phyloP scores from a whole-genome alignment of 305 asterid species.

The Fraxinus greggii region DNA sequence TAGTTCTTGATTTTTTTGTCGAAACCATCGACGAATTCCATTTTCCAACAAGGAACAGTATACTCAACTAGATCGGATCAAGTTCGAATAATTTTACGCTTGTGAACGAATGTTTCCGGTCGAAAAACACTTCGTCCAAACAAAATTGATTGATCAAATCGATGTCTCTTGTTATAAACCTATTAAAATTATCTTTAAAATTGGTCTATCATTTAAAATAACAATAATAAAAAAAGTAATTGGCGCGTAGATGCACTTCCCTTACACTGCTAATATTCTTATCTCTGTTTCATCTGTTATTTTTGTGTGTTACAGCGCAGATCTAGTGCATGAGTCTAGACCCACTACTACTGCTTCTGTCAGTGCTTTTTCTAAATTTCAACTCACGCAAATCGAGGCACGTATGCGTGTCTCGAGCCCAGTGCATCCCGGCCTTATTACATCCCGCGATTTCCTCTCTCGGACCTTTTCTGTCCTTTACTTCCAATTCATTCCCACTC shows the following conservation, averaged over 20 bases:
- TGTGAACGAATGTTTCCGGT: no score
- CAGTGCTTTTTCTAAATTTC: slow-evolving; percentile 21
- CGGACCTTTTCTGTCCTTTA: slow-evolving; percentile 35
- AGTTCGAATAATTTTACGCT: no score
- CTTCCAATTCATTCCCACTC: background rate
- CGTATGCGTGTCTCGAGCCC: background rate
- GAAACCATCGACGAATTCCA: no score
- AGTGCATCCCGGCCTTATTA: background rate
- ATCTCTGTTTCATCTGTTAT: background rate
- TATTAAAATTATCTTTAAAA: no score
- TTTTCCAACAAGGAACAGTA: no score
- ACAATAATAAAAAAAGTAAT: background rate
- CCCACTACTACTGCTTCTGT: background rate
- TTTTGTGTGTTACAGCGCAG: slow-evolving; percentile 32
- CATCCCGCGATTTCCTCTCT: slow-evolving; percentile 47
- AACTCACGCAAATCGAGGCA: slow-evolving; percentile 33
- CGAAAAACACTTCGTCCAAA: no score
- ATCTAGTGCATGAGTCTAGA: slow-evolving; percentile 32
- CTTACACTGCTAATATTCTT: background rate
- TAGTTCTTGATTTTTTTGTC: no score
- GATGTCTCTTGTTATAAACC: no score
- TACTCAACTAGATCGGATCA: no score
- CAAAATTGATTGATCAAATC: no score
- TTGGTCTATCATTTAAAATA: background rate
- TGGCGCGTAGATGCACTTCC: background rate